Conservation (phyloP, 2,329 filamentous ascomycete genomes). For the Calonectria naviculata region DNA sequence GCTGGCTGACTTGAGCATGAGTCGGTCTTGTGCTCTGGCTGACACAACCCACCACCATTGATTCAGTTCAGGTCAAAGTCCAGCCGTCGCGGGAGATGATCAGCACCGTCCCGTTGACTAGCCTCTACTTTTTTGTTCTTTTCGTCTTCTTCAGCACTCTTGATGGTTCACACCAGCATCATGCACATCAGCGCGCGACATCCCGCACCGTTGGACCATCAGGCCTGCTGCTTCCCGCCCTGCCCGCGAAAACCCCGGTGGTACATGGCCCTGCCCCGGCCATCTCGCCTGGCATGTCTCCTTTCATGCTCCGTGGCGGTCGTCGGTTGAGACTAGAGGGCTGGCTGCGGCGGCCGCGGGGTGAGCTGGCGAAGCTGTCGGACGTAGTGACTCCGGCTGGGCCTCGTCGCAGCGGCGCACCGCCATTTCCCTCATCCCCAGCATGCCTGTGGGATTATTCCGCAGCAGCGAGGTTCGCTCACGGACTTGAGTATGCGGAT, state of each 20-base stretch:
- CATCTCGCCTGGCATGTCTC: conserved; percentile 9
- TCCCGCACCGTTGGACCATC: conserved; percentile 5
- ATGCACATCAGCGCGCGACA: conserved; percentile 10
- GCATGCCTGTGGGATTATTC: neutral
- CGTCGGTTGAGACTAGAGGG: conserved; percentile 22
- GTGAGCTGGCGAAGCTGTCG: neutral
- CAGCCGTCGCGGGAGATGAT: conserved; percentile 5
- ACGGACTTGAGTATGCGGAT: neutral
- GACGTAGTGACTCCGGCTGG: conserved; percentile 7
- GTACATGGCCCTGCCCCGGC: conserved; percentile 4
- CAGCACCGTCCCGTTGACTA: neutral
- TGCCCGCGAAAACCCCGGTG: conserved; percentile 1
- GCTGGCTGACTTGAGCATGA: conserved; percentile 5
- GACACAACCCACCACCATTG: neutral
- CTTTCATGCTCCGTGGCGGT: conserved; percentile 7
- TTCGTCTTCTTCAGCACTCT: conserved; percentile 1
- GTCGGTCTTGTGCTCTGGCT: conserved; percentile 7
- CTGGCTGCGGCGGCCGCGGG: conserved; percentile 10
- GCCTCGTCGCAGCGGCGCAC: conserved; percentile 16
- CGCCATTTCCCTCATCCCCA: neutral
- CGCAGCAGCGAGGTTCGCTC: conserved; percentile 16
- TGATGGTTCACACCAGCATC: neutral
- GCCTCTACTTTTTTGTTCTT: neutral
- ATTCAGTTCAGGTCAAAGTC: conserved; percentile 7
- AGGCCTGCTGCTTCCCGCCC: conserved; percentile 5